Percentiles rank a stretch among this genome's conserved stretches.
These are phyloP conservation scores for Graphilbum fragrans DNA, from an alignment of 2,329 filamentous ascomycete genomes.

Conservation along the genomic window DNA sequence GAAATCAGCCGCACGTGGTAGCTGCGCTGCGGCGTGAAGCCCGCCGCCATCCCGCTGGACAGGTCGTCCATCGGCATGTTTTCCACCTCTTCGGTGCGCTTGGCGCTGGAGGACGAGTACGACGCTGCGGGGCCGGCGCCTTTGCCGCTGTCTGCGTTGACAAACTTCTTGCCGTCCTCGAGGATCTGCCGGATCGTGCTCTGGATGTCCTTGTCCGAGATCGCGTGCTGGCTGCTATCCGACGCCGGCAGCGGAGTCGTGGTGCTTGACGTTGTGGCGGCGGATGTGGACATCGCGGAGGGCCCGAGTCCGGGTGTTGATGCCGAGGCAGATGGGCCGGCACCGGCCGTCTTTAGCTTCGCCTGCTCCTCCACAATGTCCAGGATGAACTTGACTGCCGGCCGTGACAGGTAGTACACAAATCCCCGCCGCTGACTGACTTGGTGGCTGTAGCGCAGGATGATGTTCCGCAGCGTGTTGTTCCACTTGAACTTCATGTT, in stretches of 20 bases:
- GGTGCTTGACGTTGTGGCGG: conserved; percentile 22
- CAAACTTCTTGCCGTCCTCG: conserved; percentile 71
- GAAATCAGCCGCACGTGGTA: conserved; percentile 93
- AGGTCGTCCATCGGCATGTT: conserved; percentile 46
- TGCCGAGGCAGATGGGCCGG: conserved; percentile 12
- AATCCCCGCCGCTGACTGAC: conserved; percentile 92
- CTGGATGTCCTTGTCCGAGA: conserved; percentile 56
- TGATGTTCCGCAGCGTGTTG: conserved; percentile 88
- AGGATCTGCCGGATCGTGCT: conserved; percentile 79
- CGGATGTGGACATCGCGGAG: background rate
- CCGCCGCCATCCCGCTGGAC: conserved; percentile 66
- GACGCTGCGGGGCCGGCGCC: conserved; percentile 12
- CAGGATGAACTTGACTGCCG: conserved; percentile 93
- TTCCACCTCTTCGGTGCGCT: conserved; percentile 9
- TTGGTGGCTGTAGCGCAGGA: conserved; percentile 93
- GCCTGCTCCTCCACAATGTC: conserved; percentile 94
- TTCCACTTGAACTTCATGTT: conserved; percentile 99
- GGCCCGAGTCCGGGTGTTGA: conserved; percentile 9
- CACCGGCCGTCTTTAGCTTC: conserved; percentile 45
- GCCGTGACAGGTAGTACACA: conserved; percentile 91
- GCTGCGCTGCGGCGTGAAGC: conserved; percentile 83
- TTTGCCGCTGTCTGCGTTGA: conserved; percentile 39
- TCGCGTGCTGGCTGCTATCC: conserved; percentile 28
- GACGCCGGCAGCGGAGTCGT: conserved; percentile 19
- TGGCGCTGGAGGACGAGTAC: conserved; percentile 18